Percentiles rank a stretch among this genome's conserved stretches.
Evolutionary conservation across 257 asterid genomes (phyloP).

Genomic region (Nicotiana sylvestris): DNA sequence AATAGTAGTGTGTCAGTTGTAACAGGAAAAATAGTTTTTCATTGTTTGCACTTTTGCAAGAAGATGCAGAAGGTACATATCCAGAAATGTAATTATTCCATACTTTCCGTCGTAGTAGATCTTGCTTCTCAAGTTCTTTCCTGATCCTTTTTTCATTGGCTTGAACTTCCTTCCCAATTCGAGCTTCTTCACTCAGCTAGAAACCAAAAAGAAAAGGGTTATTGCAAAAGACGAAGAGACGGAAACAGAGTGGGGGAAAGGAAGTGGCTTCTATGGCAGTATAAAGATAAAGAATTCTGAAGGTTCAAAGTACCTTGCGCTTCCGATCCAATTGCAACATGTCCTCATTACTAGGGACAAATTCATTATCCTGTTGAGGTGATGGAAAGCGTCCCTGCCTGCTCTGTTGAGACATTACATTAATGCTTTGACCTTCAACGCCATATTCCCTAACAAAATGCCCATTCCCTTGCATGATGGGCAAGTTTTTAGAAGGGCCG

Average conservation of each 20-base stretch:
- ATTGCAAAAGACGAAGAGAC: background rate
- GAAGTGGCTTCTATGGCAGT: background rate
- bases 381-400: constrained; percentile 28
- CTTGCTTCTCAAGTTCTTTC: constrained; percentile 90
- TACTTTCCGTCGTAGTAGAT: constrained; percentile 75
- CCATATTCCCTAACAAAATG: constrained; percentile 56
- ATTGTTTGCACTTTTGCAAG: background rate
- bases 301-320: constrained; percentile 53
- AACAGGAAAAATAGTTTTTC: background rate
- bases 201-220: constrained; percentile 13
- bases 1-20: constrained; percentile 23
- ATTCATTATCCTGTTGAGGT: constrained; percentile 25
- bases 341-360: constrained; percentile 28
- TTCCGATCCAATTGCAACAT: constrained; percentile 32
- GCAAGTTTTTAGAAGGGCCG: constrained; percentile 33
- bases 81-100: constrained; percentile 10
- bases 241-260: constrained; percentile 12
- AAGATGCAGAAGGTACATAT: background rate
- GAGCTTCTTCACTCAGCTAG: constrained; percentile 63
- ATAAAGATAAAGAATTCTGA: background rate
- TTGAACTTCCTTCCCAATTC: constrained; percentile 69
- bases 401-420: constrained; percentile 29
- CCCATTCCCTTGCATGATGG: constrained; percentile 56
- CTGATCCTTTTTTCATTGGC: constrained; percentile 64
- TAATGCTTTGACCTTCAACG: constrained; percentile 49